These are phyloP conservation scores for Eutreptiella sp. DNA, from an alignment of 208 protist genomes.

Conservation along the genomic window DNA sequence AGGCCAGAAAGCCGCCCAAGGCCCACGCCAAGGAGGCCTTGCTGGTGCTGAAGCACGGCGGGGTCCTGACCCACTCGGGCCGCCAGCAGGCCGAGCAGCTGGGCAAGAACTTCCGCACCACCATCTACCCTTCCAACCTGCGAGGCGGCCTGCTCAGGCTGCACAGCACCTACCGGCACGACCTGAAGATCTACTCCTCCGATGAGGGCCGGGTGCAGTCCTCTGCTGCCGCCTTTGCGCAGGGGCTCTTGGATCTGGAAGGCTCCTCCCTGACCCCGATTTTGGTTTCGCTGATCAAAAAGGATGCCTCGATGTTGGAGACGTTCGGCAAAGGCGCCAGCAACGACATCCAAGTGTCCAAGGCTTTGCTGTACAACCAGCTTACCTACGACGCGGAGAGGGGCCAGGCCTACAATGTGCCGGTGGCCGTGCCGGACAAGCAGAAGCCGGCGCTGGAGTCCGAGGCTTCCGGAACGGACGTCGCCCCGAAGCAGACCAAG, in stretches of 20 bases:
- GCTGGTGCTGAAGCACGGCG: constrained; percentile 54
- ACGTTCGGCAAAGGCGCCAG: too few relatives aligned
- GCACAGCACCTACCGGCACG: constrained; percentile 46
- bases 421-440: neutral
- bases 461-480: neutral
- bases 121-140: constrained; percentile 32
- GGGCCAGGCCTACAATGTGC: too few relatives aligned
- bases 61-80: constrained; percentile 47
- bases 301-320: too few relatives aligned
- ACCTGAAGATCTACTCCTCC: constrained; percentile 53
- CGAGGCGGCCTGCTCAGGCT: constrained; percentile 36
- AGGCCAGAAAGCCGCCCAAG: neutral
- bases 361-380: too few relatives aligned
- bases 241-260: constrained; percentile 46
- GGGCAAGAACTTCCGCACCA: constrained; percentile 36
- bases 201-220: constrained; percentile 52
- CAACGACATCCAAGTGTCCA: too few relatives aligned
- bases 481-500: too few relatives aligned
- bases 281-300: too few relatives aligned
- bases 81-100: constrained; percentile 35
- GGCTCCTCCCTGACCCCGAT: too few relatives aligned
- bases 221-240: constrained; percentile 46
- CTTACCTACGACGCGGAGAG: too few relatives aligned
- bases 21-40: constrained; percentile 29
- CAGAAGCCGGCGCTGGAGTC: neutral